phyloP scores from a whole-genome alignment of 805 yeast species.

The Candida corydali region DNA sequence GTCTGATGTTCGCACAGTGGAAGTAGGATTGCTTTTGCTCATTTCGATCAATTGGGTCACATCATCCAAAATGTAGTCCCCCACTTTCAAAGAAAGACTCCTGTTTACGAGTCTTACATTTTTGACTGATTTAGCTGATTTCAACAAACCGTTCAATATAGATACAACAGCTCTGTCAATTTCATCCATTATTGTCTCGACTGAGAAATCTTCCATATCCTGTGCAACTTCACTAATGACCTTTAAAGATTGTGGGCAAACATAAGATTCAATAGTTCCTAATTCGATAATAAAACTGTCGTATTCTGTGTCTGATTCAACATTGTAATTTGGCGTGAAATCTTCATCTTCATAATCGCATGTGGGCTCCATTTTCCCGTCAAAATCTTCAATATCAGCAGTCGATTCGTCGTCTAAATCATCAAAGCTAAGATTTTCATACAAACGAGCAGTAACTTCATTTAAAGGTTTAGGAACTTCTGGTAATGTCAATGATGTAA shows the following conservation, averaged over 20 bases:
- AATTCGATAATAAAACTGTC: slow-evolving; percentile 54
- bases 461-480: slow-evolving; percentile 27
- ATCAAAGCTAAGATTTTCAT: neutral
- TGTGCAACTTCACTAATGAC: slow-evolving; percentile 34
- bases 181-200: slow-evolving; percentile 55
- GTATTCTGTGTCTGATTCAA: slow-evolving; percentile 42
- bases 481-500: slow-evolving; percentile 63
- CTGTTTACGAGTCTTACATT: slow-evolving; percentile 51
- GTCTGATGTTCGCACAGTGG: slow-evolving; percentile 2
- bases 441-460: slow-evolving; percentile 1
- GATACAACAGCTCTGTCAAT: slow-evolving; percentile 59
- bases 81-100: slow-evolving; percentile 33
- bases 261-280: slow-evolving; percentile 43
- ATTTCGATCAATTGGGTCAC: slow-evolving; percentile 10
- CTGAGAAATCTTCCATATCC: slow-evolving; percentile 30
- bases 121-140: slow-evolving; percentile 28
- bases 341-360: slow-evolving; percentile 26
- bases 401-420: neutral
- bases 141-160: slow-evolving; percentile 32
- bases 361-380: slow-evolving; percentile 23
- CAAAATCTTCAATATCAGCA: slow-evolving; percentile 5
- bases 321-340: slow-evolving; percentile 24
- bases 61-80: slow-evolving; percentile 22
- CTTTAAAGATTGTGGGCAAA: slow-evolving; percentile 43
- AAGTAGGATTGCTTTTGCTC: slow-evolving; percentile 1